Conservation (phyloP, 2,329 filamentous ascomycete genomes). For the Dothiorella sarmentorum region DNA sequence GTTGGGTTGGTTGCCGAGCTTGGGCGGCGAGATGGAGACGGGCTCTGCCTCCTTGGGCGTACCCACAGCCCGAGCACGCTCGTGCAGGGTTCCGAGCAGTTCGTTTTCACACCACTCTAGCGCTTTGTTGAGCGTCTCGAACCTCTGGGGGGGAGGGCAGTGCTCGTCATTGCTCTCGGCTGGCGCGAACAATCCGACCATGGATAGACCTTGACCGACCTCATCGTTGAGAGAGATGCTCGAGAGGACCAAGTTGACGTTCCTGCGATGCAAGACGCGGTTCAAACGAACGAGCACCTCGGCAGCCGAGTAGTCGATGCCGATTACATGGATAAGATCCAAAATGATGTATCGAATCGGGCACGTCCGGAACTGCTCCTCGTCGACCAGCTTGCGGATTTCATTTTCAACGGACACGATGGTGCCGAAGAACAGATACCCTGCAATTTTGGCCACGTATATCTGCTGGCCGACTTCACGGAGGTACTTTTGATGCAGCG, state of each 20-base stretch:
- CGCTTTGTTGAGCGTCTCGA: slow-evolving; percentile 87
- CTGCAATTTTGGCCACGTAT: slow-evolving; percentile 84
- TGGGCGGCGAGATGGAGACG: slow-evolving; percentile 28
- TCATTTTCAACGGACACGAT: slow-evolving; percentile 92
- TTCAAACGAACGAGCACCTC: slow-evolving; percentile 94
- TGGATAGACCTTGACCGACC: slow-evolving; percentile 73
- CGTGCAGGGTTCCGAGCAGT: slow-evolving; percentile 64
- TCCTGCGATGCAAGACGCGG: slow-evolving; percentile 71
- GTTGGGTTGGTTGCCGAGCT: slow-evolving; percentile 25
- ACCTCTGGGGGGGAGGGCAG: slow-evolving; percentile 56
- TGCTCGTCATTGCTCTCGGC: slow-evolving; percentile 65
- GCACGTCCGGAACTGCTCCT: slow-evolving; percentile 70
- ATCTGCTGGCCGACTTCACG: slow-evolving; percentile 84
- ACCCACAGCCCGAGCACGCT: slow-evolving; percentile 37
- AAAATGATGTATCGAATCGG: slow-evolving; percentile 88
- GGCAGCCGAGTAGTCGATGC: slow-evolving; percentile 91
- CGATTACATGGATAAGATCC: slow-evolving; percentile 84
- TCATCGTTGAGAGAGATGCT: slow-evolving; percentile 73
- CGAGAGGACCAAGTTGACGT: slow-evolving; percentile 77
- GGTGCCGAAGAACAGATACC: slow-evolving; percentile 97
- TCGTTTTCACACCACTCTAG: slow-evolving; percentile 95
- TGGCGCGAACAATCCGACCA: slow-evolving; percentile 71
- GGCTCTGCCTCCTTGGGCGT: slow-evolving; percentile 41
- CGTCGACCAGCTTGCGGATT: slow-evolving; percentile 76
- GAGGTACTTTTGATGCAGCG: slow-evolving; percentile 82